Base-by-base conservation (phyloP, 176 grass and related monocot species). In the Carex kokanica region DNA sequence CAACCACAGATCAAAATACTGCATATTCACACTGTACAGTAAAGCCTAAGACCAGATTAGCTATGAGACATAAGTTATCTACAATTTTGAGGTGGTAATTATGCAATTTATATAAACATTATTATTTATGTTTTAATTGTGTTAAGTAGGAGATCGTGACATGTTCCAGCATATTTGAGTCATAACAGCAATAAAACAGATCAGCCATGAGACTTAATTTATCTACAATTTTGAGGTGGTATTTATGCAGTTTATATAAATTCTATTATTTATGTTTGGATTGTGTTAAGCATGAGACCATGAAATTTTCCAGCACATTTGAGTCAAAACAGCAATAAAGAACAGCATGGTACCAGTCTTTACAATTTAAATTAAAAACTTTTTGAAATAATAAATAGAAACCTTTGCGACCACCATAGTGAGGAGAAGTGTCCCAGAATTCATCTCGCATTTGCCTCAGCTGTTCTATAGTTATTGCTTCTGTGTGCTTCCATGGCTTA, bases 341-440 rank as follows among this genome's bases (percentile, higher is more conserved):
- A 23, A 36, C 31, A 74, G 78, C 68, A 57, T 87, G 88, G 88
- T 27, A 20, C 34, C 60, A 40, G 34, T 8, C 66, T 53, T 56
- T 67, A 5, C 47, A 85, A 85, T 60, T 31, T 25, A 15, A n/a
- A 83, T 23, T 74, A 3, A 21, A 73, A 57, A 18, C 2, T 31
- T 61, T 47, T 74, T 34, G 3, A 78, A 29, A 29, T 17, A 24
- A 25, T 83, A 83, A 85, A 45, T 32, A 34, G 45, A 77, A 65
- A 98, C 95, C 91, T 95, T 95, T 95, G 31, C 88, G 87, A 51
- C 95, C 92, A 87, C 92, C 95, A 61, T 98, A 98, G 78, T 98
- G 95, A 85, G 95, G 95, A 84, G 92, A 91, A 52, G 92, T 95
- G 18, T 98, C 92, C 95, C 95, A 98, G 80, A 98, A 95, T 88